phyloP scores from a whole-genome alignment of 257 asterid species.

The Ajuga chamaepitys region DNA sequence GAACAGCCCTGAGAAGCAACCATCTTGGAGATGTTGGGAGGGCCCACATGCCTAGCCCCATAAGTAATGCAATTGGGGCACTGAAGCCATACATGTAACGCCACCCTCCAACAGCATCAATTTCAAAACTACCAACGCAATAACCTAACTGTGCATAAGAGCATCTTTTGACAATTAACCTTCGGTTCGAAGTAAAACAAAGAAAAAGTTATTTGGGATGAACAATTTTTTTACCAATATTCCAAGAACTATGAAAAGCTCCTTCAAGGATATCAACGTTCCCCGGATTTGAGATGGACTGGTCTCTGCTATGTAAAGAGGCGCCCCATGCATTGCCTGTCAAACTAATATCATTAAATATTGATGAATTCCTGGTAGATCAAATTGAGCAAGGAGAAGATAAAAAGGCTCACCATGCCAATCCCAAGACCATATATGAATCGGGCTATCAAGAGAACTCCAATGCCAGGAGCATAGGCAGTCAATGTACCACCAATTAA shows the following conservation, averaged over 20 bases:
- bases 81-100: constrained; percentile 89
- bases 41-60: constrained; percentile 90
- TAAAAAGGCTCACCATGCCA: constrained; percentile 60
- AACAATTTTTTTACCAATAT: constrained; percentile 54
- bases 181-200: constrained; percentile 8
- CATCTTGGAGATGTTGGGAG: constrained; percentile 99
- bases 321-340: constrained; percentile 99
- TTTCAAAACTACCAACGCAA: constrained; percentile 71
- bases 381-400: constrained; percentile 1
- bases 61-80: constrained; percentile 73
- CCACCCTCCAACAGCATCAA: constrained; percentile 89
- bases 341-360: constrained; percentile 19
- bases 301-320: constrained; percentile 96
- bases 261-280: constrained; percentile 89
- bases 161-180: constrained; percentile 1
- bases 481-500: constrained; percentile 62
- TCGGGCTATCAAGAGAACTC: constrained; percentile 69
- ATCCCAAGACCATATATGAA: constrained; percentile 90
- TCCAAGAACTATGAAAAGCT: constrained; percentile 93
- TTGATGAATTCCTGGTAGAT: not conserved
- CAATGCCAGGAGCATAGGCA: constrained; percentile 80
- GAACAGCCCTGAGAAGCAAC: constrained; percentile 91
- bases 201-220: not conserved
- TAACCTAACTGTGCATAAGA: constrained; percentile 68
- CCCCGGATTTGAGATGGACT: constrained; percentile 97